Base-by-base conservation (phyloP, 257 asterid species). In the Scutellaria minor region DNA sequence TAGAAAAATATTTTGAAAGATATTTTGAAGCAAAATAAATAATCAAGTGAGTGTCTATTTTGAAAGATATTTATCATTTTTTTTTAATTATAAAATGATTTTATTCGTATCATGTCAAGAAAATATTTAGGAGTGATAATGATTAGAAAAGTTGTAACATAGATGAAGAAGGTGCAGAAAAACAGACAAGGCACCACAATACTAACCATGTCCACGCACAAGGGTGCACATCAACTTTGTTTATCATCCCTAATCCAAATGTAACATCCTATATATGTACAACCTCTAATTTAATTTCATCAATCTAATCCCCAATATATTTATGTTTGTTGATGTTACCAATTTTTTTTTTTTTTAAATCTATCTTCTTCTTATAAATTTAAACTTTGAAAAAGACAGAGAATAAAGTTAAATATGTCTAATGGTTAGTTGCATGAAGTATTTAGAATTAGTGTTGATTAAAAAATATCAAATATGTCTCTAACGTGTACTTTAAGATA, bases 171-270 rank as follows among this genome's bases (percentile, higher is more conserved):
- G 53, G 50, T 74, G 76, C 79, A 75, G 54, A 65, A 39, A 76
- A 64, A 82, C 77, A 82, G 64, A 80, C 75, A 71, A 71, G 77
- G 54, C 83, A 56, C 76, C 76, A 75, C 60, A 68, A 74, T 41
- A 79, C 63, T 64, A 69, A 66, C 70, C 51, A 65, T 83, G 90
- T 81, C 88, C 15, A 42, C 67, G 39, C 61, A 73, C 71, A 67
- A 79, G 87, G 85, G 86, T 78, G 77, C 85, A 81, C 55, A 78
- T 75, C 74, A 76, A 71, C 71, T 78, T 65, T 52, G 24, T 66
- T 66, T 77, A 69, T 22, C 48, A 76, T 56, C 27, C 77, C 66
- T 60, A 73, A 52, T 62, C 72, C 56, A 51, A 68, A 27, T 71
- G 35, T 74, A 74, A 78, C 76, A 78, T 42, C 72, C 40, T 64